phyloP scores from a whole-genome alignment of 495 filamentous ascomycete genomes.

The Mycothermus thermophilus region DNA sequence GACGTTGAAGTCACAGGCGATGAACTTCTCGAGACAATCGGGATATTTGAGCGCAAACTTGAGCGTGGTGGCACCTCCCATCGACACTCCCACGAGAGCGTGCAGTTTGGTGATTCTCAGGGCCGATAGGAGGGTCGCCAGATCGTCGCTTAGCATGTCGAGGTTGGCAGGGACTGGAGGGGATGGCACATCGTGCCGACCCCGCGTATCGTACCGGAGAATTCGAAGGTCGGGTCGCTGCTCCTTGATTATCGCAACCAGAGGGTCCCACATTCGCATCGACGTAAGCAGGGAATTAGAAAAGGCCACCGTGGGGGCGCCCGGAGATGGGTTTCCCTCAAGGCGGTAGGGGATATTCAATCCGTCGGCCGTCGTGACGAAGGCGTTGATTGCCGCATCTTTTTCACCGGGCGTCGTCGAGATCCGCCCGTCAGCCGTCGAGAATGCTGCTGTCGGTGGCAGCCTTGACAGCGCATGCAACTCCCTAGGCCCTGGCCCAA shows the following conservation, averaged over 20 bases:
- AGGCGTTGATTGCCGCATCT: conserved; percentile 46
- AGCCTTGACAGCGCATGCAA: conserved; percentile 35
- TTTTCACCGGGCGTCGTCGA: conserved; percentile 23
- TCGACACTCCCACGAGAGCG: conserved; percentile 55
- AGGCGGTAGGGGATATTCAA: conserved; percentile 55
- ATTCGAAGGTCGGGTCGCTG: conserved; percentile 52
- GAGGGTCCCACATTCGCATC: conserved; percentile 62
- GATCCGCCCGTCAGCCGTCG: conserved; percentile 40
- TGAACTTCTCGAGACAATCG: conserved; percentile 40
- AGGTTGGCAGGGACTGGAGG: conserved; percentile 35
- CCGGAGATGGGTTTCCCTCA: conserved; percentile 52
- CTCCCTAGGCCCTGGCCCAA: conserved; percentile 59
- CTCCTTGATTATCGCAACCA: conserved; percentile 44
- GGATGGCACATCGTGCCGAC: conserved; percentile 38
- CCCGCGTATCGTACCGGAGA: conserved; percentile 57
- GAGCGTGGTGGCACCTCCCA: conserved; percentile 63
- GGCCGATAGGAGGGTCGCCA: conserved; percentile 42
- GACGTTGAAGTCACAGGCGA: conserved; percentile 67
- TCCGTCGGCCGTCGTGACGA: conserved; percentile 55
- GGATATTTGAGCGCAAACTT: conserved; percentile 57
- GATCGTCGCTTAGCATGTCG: conserved; percentile 51
- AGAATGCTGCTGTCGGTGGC: conserved; percentile 27
- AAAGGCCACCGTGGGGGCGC: conserved; percentile 55
- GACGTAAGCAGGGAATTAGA: conserved; percentile 63
- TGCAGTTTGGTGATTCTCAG: conserved; percentile 47